Evolutionary conservation across 2,329 filamentous ascomycete species (phyloP).

Genomic region (Pseudocercospora vitis): DNA sequence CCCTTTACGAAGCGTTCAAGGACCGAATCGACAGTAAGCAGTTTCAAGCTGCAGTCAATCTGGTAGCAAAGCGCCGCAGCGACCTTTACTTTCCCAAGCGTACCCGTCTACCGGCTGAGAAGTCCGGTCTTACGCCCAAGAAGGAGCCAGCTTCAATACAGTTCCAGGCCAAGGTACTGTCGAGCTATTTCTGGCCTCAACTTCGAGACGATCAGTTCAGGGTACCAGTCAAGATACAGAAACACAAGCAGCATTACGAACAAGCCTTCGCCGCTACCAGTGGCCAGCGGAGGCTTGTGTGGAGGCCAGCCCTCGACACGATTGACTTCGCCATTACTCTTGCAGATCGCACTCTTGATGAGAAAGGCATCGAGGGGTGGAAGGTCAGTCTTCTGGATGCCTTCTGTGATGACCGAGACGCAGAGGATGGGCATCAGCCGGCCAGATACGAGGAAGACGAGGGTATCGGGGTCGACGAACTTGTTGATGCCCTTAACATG

Average conservation of each 20-base stretch:
- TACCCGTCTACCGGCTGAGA: constrained; percentile 27
- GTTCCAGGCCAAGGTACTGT: constrained; percentile 67
- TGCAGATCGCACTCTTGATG: constrained; percentile 70
- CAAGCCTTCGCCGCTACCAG: constrained; percentile 77
- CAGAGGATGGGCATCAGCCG: constrained; percentile 37
- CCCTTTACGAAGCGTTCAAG: constrained; percentile 33
- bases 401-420: constrained; percentile 55
- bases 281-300: constrained; percentile 79
- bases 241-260: constrained; percentile 70
- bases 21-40: constrained; percentile 30
- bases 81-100: constrained; percentile 36
- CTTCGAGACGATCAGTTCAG: constrained; percentile 69
- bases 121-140: constrained; percentile 6
- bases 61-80: constrained; percentile 32
- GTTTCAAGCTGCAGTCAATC: constrained; percentile 30
- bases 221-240: constrained; percentile 59
- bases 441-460: constrained; percentile 15
- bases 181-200: constrained; percentile 88
- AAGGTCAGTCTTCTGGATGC: constrained; percentile 85
- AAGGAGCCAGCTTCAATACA: constrained; percentile 8
- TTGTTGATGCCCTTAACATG: constrained; percentile 63
- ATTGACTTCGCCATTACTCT: constrained; percentile 74
- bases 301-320: constrained; percentile 80
- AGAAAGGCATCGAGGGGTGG: constrained; percentile 74
- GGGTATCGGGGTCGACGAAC: constrained; percentile 42